Base-by-base conservation (phyloP, 192 early-diverging fungal genomes). In the Lunasporangiospora selenospora region DNA sequence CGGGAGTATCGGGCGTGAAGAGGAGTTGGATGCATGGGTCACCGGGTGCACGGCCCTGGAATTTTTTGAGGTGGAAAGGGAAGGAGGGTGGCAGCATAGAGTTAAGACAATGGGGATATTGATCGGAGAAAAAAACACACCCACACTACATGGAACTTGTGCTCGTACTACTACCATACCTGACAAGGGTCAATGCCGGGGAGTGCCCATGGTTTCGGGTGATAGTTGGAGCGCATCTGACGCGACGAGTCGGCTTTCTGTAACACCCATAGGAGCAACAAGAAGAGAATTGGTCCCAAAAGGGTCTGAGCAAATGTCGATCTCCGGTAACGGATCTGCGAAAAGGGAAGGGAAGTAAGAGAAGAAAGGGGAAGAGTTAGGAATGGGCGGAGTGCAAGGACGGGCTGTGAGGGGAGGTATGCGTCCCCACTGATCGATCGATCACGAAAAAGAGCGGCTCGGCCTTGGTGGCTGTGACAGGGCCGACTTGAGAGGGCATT, bases 281-380 rank as follows among this genome's bases (percentile, higher is more conserved):
- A 65, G 75, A 91, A 91, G 18, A 91, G 47, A 52, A 91, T 67
- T 3, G 89, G 89, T 10, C 87, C 86, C 12, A 89, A 30, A 21
- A 90, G 52, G 30, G 75, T 71, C 80, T 86, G 64, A 41, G 79
- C 56, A 67, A 65, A 73, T 46, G 65, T 84, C 50, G 89, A 81
- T 55, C 76, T 76, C 26, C 63, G 75, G 60, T 86, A 90, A 18
- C 88, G 82, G 30, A 81, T 49, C 77, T 79, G 18, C 43, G 38
- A 13, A 30, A 33, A 19, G 59, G 32, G 26, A 19, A 29, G n/a
- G 2, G 9, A 47, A 48, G n/a, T 30, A 30, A 15, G 13, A 30
- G 21, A 21, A 31, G 30, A 40, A 10, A 43, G 32, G 13, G 45
- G 16, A 62, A 34, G 12, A 15, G 44, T 15, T 29, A 29, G 26